Conservation (phyloP, 768 basidiomycete genomes). For the Xerocomus brunneocitrinus region DNA sequence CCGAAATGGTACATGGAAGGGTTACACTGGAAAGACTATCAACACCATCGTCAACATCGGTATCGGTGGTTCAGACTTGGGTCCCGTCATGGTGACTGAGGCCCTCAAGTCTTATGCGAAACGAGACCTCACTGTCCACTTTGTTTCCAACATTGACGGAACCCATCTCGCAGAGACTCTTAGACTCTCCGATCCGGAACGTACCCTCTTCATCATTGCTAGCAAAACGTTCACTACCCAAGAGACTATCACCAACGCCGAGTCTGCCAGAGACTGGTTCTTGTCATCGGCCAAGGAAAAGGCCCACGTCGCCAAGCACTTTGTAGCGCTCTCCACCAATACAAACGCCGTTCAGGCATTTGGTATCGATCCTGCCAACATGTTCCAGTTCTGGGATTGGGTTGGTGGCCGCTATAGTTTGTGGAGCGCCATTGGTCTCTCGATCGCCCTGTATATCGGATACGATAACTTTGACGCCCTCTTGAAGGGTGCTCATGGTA, state of each 20-base stretch:
- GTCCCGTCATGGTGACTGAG: constrained; percentile 99
- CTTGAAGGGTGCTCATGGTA: constrained; percentile 88
- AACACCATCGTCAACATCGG: constrained; percentile 97
- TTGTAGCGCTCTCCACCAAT: constrained; percentile 97
- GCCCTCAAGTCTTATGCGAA: constrained; percentile 92
- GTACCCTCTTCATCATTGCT: constrained; percentile 97
- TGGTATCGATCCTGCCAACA: constrained; percentile 86
- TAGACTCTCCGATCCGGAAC: constrained; percentile 77
- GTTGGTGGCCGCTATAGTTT: constrained; percentile 97
- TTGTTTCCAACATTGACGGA: constrained; percentile 98
- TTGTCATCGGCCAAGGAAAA: constrained; percentile 76
- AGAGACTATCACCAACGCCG: constrained; percentile 99
- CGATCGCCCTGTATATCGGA: constrained; percentile 89
- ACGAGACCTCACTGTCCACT: constrained; percentile 80
- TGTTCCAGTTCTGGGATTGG: constrained; percentile 99
- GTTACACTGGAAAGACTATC: constrained; percentile 95
- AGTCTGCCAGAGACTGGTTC: constrained; percentile 94
- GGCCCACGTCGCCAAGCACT: constrained; percentile 95
- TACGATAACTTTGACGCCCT: constrained; percentile 91
- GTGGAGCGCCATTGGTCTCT: constrained; percentile 97
- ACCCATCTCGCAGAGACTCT: constrained; percentile 93
- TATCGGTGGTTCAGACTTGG: constrained; percentile 96
- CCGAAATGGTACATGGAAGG: constrained; percentile 87
- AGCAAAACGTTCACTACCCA: constrained; percentile 99
- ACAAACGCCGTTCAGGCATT: constrained; percentile 89